Evolutionary conservation across 2,329 filamentous ascomycete species (phyloP).

Genomic region (Diaporthe vexans): DNA sequence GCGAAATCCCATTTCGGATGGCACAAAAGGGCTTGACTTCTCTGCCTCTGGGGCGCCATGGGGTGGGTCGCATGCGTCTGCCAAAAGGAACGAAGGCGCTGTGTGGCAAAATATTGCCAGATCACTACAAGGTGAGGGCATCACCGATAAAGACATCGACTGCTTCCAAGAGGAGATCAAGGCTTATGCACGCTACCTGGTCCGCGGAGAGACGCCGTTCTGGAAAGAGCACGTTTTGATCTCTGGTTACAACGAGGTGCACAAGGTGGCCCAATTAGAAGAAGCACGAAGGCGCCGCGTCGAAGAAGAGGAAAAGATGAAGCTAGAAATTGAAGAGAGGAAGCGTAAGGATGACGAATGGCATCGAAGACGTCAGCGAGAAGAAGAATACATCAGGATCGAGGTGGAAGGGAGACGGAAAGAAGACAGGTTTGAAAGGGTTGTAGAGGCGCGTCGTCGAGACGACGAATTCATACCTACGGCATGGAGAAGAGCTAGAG

Average conservation of each 20-base stretch:
- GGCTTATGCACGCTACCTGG: conserved; percentile 19
- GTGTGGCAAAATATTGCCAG: conserved; percentile 7
- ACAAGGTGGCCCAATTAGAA: neutral
- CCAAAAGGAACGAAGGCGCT: neutral
- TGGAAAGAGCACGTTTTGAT: conserved; percentile 1
- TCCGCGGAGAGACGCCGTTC: conserved; percentile 1
- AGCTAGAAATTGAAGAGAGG: too few species aligned
- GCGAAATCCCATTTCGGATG: neutral
- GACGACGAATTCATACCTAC: neutral
- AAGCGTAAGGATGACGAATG: too few species aligned
- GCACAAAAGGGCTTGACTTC: neutral
- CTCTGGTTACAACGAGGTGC: neutral
- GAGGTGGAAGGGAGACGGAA: too few species aligned
- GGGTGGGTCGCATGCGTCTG: neutral
- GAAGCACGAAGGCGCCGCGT: too few species aligned
- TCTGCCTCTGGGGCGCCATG: neutral
- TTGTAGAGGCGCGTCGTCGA: too few species aligned
- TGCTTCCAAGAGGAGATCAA: conserved; percentile 20
- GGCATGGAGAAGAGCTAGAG: neutral
- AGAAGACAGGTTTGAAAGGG: too few species aligned
- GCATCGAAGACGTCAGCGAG: too few species aligned
- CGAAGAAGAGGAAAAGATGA: too few species aligned
- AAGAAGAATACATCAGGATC: too few species aligned
- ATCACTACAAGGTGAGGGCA: neutral
- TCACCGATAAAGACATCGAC: neutral